These are phyloP conservation scores for Sporobolus alterniflorus DNA, from an alignment of 202 grass and related monocot species.

Conservation along the genomic window DNA sequence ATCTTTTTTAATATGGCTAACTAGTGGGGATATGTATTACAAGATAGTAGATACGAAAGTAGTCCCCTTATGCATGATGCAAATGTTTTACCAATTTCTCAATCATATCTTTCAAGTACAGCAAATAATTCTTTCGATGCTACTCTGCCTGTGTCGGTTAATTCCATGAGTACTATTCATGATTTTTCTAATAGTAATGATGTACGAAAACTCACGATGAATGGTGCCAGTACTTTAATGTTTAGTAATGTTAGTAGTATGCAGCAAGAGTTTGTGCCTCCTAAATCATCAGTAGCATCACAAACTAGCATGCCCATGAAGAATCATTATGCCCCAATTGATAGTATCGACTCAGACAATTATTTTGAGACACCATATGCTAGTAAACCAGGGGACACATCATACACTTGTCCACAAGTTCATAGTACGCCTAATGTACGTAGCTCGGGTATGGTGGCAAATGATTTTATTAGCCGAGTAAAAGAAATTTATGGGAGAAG, in stretches of 20 bases:
- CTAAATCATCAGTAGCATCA: background rate
- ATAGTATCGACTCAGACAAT: background rate
- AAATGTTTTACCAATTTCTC: background rate
- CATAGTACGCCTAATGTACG: background rate
- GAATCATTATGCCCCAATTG: background rate
- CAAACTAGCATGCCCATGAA: background rate
- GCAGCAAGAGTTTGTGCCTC: background rate
- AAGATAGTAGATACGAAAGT: too few relatives aligned
- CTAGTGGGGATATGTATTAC: too few relatives aligned
- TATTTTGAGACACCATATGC: background rate
- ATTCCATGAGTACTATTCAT: background rate
- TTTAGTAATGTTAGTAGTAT: background rate
- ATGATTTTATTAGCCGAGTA: background rate
- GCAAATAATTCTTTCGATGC: background rate
- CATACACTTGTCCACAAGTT: background rate
- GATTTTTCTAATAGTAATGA: background rate
- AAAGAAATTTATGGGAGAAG: background rate
- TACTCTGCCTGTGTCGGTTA: background rate
- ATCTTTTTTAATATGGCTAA: too few relatives aligned
- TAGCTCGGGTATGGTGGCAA: background rate
- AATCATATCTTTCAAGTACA: background rate
- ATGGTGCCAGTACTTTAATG: background rate
- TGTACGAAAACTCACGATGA: background rate
- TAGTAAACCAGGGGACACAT: background rate
- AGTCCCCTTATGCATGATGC: too few relatives aligned